Evolutionary conservation across 2,329 filamentous ascomycete species (phyloP), one percentile per base, ranked within the genome.

Genomic region (Cyphellophora europaea): DNA sequence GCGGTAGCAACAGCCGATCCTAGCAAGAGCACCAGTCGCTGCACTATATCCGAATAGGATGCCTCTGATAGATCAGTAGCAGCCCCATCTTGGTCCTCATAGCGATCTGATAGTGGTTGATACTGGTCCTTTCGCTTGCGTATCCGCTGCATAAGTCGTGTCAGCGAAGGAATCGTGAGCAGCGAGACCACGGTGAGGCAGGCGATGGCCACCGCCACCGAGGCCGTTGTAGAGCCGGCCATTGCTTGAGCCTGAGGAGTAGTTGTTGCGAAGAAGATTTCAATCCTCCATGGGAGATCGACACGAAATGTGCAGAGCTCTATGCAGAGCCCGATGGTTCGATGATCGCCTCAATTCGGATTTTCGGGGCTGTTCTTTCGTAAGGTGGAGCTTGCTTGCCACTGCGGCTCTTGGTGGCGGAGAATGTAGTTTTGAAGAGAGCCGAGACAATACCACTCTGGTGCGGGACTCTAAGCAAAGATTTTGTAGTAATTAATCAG

Each of bases 21-120:
- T 3, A 74, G 19, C 4, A 74, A 51, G 29, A 82, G 63, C 14
- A 65, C 52, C 3, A 62, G 42, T 51, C 79, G 81, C 35, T 77
- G 68, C 38, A 66, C 49, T 38, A 62, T 72, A 43, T 74, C 70
- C 17, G 79, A 80, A 51, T 79, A 87, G 25, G 65, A 66, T 14
- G 67, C 66, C 34, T 76, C 53, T 2, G 77, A 75, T 50, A 80
- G 75, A 27, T 72, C 66, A 0, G 76, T 80, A 19, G 78, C 79
- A 43, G 70, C 66, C 32, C 82, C 82, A 57, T 88, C 82, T 42
- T 68, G 59, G 50, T 88, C 82, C 47, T 77, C 63, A 50, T 87
- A 87, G 10, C 67, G 61, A 8, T 67, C 58, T 11, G 48, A 49
- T 8, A 43, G 19, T 18, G 36, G 25, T 17, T 38, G 37, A 34